Percentiles rank a stretch among this genome's conserved stretches.
phyloP scores from a whole-genome alignment of 176 grass and related monocot species.

The Musa beccarii region DNA sequence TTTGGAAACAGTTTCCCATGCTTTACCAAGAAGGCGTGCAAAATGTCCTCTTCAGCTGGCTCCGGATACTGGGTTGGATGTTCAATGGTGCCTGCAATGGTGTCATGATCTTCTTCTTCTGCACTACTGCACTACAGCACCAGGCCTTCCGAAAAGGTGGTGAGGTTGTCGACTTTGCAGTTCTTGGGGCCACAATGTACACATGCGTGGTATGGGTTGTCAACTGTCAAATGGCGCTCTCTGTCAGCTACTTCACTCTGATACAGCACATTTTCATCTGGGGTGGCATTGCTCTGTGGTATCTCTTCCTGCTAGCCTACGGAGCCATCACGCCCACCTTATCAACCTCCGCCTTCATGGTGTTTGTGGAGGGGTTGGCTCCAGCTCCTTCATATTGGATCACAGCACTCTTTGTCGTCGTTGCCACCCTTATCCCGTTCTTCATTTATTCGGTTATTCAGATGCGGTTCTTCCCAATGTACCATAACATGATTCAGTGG shows the following conservation, averaged over 20 bases:
- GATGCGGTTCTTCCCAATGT: conserved; percentile 93
- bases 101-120: conserved; percentile 82
- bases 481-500: conserved; percentile 98
- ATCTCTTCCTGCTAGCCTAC: conserved; percentile 60
- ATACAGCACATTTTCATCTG: conserved; percentile 97
- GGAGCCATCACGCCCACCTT: conserved; percentile 40
- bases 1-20: conserved; percentile 53
- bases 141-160: conserved; percentile 78
- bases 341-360: conserved; percentile 57
- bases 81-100: conserved; percentile 62
- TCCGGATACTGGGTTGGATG: conserved; percentile 74
- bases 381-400: conserved; percentile 70
- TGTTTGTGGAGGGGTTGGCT: conserved; percentile 72
- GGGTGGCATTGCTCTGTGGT: conserved; percentile 83
- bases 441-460: conserved; percentile 49
- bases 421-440: conserved; percentile 69
- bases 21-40: conserved; percentile 96
- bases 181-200: conserved; percentile 78
- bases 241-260: conserved; percentile 81
- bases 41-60: conserved; percentile 84
- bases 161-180: conserved; percentile 48
- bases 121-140: conserved; percentile 42
- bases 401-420: conserved; percentile 55
- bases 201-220: conserved; percentile 90
- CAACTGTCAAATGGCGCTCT: conserved; percentile 93